Evolutionary conservation across 371 early-diverging fungal genomes (phyloP).

Genomic region (Lichtheimia corymbifera): DNA sequence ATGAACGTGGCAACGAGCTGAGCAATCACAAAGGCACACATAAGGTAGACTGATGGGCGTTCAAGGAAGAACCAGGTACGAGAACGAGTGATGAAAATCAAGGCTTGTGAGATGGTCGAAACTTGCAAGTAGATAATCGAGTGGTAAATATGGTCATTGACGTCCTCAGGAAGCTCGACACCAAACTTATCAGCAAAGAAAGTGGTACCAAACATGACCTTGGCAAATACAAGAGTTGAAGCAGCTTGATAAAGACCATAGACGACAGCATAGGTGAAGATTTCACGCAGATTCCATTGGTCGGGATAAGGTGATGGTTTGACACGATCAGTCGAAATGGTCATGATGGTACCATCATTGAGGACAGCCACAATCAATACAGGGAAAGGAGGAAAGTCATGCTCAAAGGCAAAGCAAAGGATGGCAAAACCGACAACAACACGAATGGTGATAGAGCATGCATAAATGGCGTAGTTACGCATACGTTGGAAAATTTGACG

Average conservation of each 20-base stretch:
- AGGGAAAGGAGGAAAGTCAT: conserved; percentile 66
- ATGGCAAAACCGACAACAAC: conserved; percentile 61
- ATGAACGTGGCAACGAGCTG: conserved; percentile 60
- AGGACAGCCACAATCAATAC: conserved; percentile 61
- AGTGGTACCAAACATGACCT: conserved; percentile 35
- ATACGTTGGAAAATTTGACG: conserved; percentile 76
- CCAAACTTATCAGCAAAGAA: conserved; percentile 52
- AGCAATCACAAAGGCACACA: conserved; percentile 53
- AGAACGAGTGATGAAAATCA: conserved; percentile 63
- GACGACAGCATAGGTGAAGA: conserved; percentile 56
- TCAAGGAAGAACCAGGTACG: conserved; percentile 56
- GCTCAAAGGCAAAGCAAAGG: conserved; percentile 56
- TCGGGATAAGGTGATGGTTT: conserved; percentile 57
- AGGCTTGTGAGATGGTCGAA: conserved; percentile 58
- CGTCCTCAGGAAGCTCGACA: conserved; percentile 20
- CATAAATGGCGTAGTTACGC: conserved; percentile 61
- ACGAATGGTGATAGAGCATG: conserved; percentile 65
- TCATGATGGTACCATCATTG: conserved; percentile 65
- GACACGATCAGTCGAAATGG: conserved; percentile 61
- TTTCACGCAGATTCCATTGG: conserved; percentile 59
- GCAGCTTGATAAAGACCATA: conserved; percentile 58
- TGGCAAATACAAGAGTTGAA: conserved; percentile 55
- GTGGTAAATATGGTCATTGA: conserved; percentile 50
- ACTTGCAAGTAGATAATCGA: conserved; percentile 61
- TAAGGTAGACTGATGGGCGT: conserved; percentile 49